phyloP scores from a whole-genome alignment of 1,284 basidiomycete genomes.

The Ustilago cynodontis region DNA sequence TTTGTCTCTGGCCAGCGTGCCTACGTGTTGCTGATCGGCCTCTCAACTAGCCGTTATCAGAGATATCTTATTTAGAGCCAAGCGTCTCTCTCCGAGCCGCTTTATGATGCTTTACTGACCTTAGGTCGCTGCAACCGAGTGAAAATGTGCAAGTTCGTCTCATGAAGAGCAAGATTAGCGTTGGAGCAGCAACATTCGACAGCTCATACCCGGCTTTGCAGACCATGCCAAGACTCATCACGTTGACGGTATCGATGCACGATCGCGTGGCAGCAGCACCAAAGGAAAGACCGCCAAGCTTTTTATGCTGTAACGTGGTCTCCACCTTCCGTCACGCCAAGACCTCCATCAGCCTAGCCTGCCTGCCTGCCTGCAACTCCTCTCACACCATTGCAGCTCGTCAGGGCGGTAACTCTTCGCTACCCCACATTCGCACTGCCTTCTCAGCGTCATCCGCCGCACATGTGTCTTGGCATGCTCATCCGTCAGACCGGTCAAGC shows the following conservation, averaged over 20 bases:
- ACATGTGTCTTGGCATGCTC: slow-evolving; percentile 3
- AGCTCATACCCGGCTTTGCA: neutral
- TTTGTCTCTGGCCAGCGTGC: neutral
- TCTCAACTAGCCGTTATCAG: neutral
- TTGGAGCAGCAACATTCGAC: neutral
- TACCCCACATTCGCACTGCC: neutral
- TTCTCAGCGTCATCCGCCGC: neutral
- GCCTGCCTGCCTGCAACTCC: neutral
- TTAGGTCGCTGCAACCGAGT: neutral
- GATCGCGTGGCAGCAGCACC: slow-evolving; percentile 6
- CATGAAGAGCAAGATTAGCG: neutral
- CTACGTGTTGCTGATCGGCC: neutral
- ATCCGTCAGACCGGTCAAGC: too few relatives aligned
- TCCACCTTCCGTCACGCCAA: slow-evolving; percentile 9
- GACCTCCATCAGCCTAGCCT: neutral
- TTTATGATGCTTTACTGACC: neutral
- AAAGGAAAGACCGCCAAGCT: neutral
- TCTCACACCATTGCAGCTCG: neutral
- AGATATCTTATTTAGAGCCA: neutral
- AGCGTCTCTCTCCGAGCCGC: neutral
- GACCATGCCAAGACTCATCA: slow-evolving; percentile 1
- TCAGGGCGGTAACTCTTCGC: neutral
- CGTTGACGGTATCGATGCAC: neutral
- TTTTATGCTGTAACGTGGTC: slow-evolving; percentile 7
- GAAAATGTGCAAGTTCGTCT: neutral